phyloP scores from a whole-genome alignment of 2,329 filamentous ascomycete species.

The Metarhizium anisopliae region DNA sequence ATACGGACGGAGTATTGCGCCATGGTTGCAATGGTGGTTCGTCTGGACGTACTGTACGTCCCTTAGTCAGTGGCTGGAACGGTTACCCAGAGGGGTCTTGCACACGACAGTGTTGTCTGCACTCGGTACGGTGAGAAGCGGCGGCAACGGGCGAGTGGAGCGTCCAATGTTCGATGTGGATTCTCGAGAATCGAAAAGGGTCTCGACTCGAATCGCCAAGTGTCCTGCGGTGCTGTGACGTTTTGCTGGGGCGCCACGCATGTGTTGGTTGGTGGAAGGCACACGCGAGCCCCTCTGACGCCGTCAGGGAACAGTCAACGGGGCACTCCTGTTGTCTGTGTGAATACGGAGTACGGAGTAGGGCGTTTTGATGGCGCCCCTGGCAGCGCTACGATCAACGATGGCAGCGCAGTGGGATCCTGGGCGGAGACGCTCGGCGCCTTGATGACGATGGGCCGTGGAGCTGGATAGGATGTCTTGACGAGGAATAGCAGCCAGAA shows the following conservation, averaged over 20 bases:
- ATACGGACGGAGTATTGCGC: too few relatives aligned
- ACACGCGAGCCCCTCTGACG: neutral
- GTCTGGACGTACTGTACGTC: too few relatives aligned
- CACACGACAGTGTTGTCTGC: too few relatives aligned
- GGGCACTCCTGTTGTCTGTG: neutral
- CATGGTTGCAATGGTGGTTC: too few relatives aligned
- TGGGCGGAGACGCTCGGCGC: neutral
- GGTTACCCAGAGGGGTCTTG: too few relatives aligned
- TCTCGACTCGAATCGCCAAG: slow-evolving; percentile 12
- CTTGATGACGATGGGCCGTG: neutral
- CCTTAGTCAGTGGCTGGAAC: too few relatives aligned
- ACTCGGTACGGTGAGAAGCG: neutral
- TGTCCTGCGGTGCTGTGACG: slow-evolving; percentile 12
- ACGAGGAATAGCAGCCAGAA: neutral
- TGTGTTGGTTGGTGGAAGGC: neutral
- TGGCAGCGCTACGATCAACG: neutral
- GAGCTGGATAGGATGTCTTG: neutral
- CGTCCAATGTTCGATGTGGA: neutral
- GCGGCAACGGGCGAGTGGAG: neutral
- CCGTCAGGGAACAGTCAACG: neutral
- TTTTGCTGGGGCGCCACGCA: slow-evolving; percentile 9
- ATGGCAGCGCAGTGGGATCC: neutral
- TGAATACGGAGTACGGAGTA: too few relatives aligned
- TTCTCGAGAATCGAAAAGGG: neutral
- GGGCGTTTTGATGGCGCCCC: neutral